Percentiles rank a stretch among this genome's conserved stretches.
Evolutionary conservation across 371 early-diverging fungal species (phyloP).

Genomic region (Actinomucor elegans): DNA sequence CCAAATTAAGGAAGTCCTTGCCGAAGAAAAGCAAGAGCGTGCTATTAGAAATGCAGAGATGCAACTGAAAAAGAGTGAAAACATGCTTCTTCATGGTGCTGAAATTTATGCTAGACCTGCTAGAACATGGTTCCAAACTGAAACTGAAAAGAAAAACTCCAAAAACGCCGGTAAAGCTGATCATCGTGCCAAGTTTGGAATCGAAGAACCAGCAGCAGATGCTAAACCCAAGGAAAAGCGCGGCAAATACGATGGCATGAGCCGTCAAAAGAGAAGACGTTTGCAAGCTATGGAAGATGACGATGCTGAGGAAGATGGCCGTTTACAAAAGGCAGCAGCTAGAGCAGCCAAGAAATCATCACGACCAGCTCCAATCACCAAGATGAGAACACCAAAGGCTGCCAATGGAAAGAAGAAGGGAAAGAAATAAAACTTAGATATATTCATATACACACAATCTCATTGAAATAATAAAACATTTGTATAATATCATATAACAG

Average conservation of each 20-base stretch:
- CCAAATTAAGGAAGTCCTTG: conserved; percentile 76
- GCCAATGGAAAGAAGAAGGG: conserved; percentile 24
- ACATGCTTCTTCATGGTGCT: conserved; percentile 78
- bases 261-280: conserved; percentile 63
- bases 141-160: conserved; percentile 55
- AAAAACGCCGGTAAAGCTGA: conserved; percentile 11
- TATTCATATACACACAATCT: neutral
- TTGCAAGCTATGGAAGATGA: conserved; percentile 61
- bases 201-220: neutral
- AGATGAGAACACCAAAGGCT: conserved; percentile 16
- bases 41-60: conserved; percentile 80
- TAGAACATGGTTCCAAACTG: conserved; percentile 92
- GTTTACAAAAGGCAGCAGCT: conserved; percentile 42
- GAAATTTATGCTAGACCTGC: conserved; percentile 92
- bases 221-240: conserved; percentile 50
- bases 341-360: conserved; percentile 59
- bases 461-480: neutral
- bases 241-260: conserved; percentile 66
- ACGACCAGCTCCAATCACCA: conserved; percentile 30
- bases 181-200: conserved; percentile 7
- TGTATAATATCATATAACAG: too few species aligned
- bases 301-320: conserved; percentile 43
- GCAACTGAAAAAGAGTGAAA: conserved; percentile 84
- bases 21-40: conserved; percentile 84
- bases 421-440: conserved; percentile 6